Evolutionary conservation across 2,329 filamentous ascomycete species (phyloP).

Genomic region (Fusarium bulbicola): DNA sequence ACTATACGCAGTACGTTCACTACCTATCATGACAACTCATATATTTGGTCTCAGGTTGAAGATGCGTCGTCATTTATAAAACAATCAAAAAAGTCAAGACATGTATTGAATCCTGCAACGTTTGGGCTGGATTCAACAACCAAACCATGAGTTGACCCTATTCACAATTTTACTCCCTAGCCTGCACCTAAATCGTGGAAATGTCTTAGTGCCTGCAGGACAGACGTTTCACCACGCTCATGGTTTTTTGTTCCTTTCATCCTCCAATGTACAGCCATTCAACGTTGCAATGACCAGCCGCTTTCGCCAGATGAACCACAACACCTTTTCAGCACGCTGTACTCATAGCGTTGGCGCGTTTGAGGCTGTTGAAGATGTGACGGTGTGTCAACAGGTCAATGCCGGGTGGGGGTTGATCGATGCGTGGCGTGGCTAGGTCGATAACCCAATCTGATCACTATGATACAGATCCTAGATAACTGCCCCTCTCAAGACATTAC

Average conservation of each 20-base stretch:
- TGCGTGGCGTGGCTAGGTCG: conserved; percentile 1
- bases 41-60: conserved; percentile 14
- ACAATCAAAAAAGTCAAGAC: conserved; percentile 10
- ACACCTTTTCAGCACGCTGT: conserved; percentile 4
- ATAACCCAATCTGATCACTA: not conserved
- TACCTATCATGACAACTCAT: conserved; percentile 12
- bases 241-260: conserved; percentile 9
- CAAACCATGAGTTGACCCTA: not conserved
- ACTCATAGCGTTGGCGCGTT: conserved; percentile 26
- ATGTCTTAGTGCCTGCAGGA: conserved; percentile 8
- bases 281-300: conserved; percentile 1
- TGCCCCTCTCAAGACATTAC: conserved; percentile 3
- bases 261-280: conserved; percentile 4
- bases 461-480: not conserved
- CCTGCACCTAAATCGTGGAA: not conserved
- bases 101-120: not conserved
- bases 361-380: conserved; percentile 31
- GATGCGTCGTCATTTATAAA: not conserved
- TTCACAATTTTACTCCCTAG: not conserved
- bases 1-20: not conserved
- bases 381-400: conserved; percentile 5
- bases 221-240: conserved; percentile 28
- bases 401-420: conserved; percentile 15
- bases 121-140: not conserved
- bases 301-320: not conserved